Evolutionary conservation across 495 filamentous ascomycete genomes (phyloP), one percentile per base, ranked within the genome.

Genomic region (Hypomontagnella submonticulosa): DNA sequence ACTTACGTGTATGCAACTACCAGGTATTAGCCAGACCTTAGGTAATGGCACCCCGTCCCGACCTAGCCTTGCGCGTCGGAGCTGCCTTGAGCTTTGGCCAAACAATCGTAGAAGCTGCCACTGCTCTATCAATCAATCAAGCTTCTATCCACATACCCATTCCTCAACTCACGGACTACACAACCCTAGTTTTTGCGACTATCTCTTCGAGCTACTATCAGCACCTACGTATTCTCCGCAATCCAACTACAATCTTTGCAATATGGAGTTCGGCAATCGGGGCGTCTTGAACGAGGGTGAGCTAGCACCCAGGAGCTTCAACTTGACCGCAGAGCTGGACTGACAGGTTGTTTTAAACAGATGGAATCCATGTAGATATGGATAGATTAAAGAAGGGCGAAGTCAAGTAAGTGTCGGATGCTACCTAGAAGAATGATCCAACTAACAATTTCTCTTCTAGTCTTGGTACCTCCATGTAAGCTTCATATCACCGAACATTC

Each of bases 311-410:
- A 23, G 43, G 18, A 56, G 54, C 37, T 57, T 59, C 49, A 49
- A 44, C 51, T 33, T 18, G 18, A 53, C 44, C 33, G 41, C 12
- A 53, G 44, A 41, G 46, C 32, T 46, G 49, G 15, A 19, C 66
- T 70, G 64, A 66, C 50, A 19, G 7, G 4, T 5, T 27, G 1
- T 23, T 18, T 2, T 12, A 2, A 49, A 46, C 18, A 99, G 95
- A 99, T 93, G 95, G 95, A 73, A 97, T 99, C 74, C 95, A 99
- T 78, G 81, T 99, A 52, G 95, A 99, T 74, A 98, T 99, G 95
- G 90, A 97, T 67, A 90, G 94, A 70, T 75, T 95, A 65, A 95
- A 96, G 85, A 90, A 88, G 71, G 92, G 92, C 42, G 92, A 96
- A 44, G 60, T 69, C 74, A 97, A 98, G 93, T 97, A 83, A 79